phyloP scores from a whole-genome alignment of 1,284 basidiomycete genomes.

The Schizophyllum amplum region DNA sequence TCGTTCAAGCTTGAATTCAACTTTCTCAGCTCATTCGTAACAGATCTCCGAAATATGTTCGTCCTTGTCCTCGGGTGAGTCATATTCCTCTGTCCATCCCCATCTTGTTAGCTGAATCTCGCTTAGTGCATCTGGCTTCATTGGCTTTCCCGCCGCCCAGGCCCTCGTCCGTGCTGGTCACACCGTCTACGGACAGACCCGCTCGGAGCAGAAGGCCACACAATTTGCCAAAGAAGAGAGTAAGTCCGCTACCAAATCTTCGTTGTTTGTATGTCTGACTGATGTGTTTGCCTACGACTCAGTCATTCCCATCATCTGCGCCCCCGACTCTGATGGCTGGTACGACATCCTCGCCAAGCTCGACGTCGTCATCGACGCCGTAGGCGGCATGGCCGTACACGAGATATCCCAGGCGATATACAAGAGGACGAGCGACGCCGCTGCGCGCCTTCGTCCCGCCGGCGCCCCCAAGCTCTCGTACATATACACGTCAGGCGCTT shows the following conservation, averaged over 20 bases:
- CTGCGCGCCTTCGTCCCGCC: constrained; percentile 23
- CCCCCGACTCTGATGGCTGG: constrained; percentile 30
- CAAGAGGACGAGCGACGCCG: constrained; percentile 23
- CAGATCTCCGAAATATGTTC: too few species aligned
- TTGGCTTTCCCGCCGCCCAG: constrained; percentile 38
- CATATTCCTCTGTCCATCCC: too few species aligned
- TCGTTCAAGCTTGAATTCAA: too few species aligned
- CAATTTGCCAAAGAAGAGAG: constrained; percentile 37
- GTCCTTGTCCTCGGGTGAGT: not conserved
- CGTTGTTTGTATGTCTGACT: not conserved
- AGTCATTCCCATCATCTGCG: constrained; percentile 42
- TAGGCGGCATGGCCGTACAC: constrained; percentile 26
- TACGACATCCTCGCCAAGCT: constrained; percentile 28
- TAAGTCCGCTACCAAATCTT: constrained; percentile 13
- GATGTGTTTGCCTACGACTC: not conserved
- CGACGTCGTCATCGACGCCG: constrained; percentile 42
- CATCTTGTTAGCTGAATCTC: not conserved
- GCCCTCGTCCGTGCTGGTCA: constrained; percentile 45
- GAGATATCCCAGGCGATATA: constrained; percentile 21
- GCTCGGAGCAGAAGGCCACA: constrained; percentile 31
- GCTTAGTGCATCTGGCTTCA: constrained; percentile 34
- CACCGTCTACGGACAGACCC: constrained; percentile 41
- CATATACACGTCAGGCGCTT: constrained; percentile 42
- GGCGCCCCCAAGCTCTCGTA: constrained; percentile 35
- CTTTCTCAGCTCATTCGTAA: too few species aligned